phyloP scores from a whole-genome alignment of 140 eudicot genomes.

The Oenanthe javanica region DNA sequence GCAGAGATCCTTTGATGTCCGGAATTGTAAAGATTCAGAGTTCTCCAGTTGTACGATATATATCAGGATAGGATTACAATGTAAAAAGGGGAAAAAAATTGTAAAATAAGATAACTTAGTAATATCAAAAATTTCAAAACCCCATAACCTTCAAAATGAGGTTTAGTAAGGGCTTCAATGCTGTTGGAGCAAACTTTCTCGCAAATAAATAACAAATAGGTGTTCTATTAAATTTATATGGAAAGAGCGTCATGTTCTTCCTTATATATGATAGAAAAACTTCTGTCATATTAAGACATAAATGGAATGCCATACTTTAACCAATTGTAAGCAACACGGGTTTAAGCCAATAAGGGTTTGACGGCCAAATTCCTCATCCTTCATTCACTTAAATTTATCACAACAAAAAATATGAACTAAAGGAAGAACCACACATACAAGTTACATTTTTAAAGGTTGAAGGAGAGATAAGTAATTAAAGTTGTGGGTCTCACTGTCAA shows the following conservation, averaged over 20 bases:
- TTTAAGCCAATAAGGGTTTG: conserved; percentile 73
- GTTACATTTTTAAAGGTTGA: not conserved
- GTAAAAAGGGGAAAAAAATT: not conserved
- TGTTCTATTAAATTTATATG: conserved; percentile 40
- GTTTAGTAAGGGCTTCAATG: conserved; percentile 58
- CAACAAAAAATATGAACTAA: not conserved
- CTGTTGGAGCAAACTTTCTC: conserved; percentile 62
- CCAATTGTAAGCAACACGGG: conserved; percentile 48
- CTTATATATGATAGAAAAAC: conserved; percentile 45
- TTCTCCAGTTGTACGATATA: not conserved
- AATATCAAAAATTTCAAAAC: conserved; percentile 27
- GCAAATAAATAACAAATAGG: conserved; percentile 72
- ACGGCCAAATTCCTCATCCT: conserved; percentile 65
- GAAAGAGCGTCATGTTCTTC: conserved; percentile 58
- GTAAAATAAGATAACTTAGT: not conserved
- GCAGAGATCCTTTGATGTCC: no score
- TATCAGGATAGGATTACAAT: not conserved
- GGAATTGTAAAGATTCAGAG: no score
- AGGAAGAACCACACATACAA: not conserved
- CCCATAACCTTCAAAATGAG: conserved; percentile 43
- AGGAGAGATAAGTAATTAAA: not conserved
- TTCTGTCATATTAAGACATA: conserved; percentile 18
- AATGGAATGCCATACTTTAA: conserved; percentile 31
- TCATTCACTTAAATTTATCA: conserved; percentile 62
- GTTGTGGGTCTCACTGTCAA: not conserved